Base-by-base conservation (phyloP, 2,329 filamentous ascomycete genomes). In the Lecanoromycetidae sp. region DNA sequence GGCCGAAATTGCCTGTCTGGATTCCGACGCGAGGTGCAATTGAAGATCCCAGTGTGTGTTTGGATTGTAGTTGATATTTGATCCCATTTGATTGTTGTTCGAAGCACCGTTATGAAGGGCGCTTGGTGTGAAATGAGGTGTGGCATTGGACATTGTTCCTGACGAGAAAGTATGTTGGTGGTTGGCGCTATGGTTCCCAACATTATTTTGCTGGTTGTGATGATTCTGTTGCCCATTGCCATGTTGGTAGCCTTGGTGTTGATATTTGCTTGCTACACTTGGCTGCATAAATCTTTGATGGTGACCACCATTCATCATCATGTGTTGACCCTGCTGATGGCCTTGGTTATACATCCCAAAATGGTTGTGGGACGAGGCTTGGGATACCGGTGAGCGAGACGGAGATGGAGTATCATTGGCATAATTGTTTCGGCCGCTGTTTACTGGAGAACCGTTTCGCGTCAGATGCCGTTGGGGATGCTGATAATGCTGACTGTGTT, bases 1-100 rank as follows among this genome's bases (percentile, higher is more conserved):
- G 91, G 72, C 73, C 85, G 69, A 62, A 76, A 74, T 74, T 82
- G 66, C 71, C 79, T 68, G 70, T 79, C 76, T 70, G 36, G 85
- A 79, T 53, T 87, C 83, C 55, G 88, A 84, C 53, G 81, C 82
- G 58, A 88, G 69, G 52, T 84, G 80, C 54, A 94, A 66, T 66
- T 98, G 91, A 60, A 91, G 82, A 54, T 82, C 80, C 88, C 88
- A 96, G 64, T 94, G 84, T 54, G 79, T 75, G 54, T 71, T 78
- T 54, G 79, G 75, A 54, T 71, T 77, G 55, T 73, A 70, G n/a
- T 74, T 70, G 52, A 79, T 77, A 53, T 69, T 71, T 22, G 75
- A 61, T 26, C 71, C 71, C 51, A 72, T 74, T 54, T 78, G 73
- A n/a, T 70, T 66, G 49, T 69, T 71, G 37, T 65, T 65, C 5